Percentiles rank a stretch among this genome's conserved stretches.
These are phyloP conservation scores for Aegle marmelos DNA, from an alignment of 345 rosid species.

Conservation along the genomic window DNA sequence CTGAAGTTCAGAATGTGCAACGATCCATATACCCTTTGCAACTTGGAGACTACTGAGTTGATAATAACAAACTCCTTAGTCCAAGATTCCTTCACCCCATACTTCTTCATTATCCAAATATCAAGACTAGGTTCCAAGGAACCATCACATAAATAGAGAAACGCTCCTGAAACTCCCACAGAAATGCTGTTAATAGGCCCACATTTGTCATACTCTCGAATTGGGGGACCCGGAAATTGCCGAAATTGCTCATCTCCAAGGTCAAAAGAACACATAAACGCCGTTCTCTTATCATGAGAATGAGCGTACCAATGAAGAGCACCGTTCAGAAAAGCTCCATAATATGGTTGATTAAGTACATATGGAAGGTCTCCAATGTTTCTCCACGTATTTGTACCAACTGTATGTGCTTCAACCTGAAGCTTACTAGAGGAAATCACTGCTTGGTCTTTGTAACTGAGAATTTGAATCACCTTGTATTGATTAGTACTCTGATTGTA, in stretches of 20 bases:
- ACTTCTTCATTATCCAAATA: slow-evolving; percentile 31
- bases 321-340: slow-evolving; percentile 30
- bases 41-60: slow-evolving; percentile 7
- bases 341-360: slow-evolving; percentile 18
- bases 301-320: slow-evolving; percentile 16
- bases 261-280: slow-evolving; percentile 22
- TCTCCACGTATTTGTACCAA: slow-evolving; percentile 35
- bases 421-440: not conserved
- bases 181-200: slow-evolving; percentile 22
- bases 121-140: slow-evolving; percentile 1
- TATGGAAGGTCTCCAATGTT: slow-evolving; percentile 15
- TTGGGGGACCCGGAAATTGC: slow-evolving; percentile 15
- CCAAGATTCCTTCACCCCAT: slow-evolving; percentile 33
- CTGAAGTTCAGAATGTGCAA: slow-evolving; percentile 2
- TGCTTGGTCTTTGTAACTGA: slow-evolving; percentile 23
- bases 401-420: slow-evolving; percentile 35
- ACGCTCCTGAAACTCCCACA: slow-evolving; percentile 19
- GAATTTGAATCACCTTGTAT: slow-evolving; percentile 47
- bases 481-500: slow-evolving; percentile 23
- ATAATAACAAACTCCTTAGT: slow-evolving; percentile 16
- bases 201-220: not conserved
- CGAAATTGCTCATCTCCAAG: slow-evolving; percentile 23
- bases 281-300: not conserved
- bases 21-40: slow-evolving; percentile 12
- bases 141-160: slow-evolving; percentile 32